Percentiles rank a stretch among this genome's conserved stretches.
phyloP scores from a whole-genome alignment of 495 filamentous ascomycete species.

The Xylaria nigripes region DNA sequence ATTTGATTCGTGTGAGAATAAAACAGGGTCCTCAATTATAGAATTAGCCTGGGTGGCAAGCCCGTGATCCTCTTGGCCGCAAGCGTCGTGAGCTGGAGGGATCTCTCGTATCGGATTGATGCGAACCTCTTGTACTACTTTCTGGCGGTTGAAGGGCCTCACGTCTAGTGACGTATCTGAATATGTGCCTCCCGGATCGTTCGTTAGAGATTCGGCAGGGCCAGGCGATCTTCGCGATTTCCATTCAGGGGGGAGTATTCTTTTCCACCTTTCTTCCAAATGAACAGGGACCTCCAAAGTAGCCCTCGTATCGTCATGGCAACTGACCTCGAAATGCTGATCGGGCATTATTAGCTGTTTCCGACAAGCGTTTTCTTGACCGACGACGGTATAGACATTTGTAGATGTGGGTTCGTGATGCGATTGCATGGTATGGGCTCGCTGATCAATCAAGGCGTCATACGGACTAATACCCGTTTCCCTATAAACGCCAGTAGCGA shows the following conservation, averaged over 20 bases:
- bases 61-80: background rate
- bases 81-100: background rate
- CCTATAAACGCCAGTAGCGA: constrained; percentile 21
- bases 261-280: constrained; percentile 4
- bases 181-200: background rate
- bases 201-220: background rate
- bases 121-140: background rate
- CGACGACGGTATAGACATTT: background rate
- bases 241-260: constrained; percentile 10
- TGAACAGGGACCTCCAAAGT: background rate
- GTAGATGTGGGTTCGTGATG: background rate
- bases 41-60: background rate
- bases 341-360: background rate
- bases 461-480: constrained; percentile 13
- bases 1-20: background rate
- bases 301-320: background rate
- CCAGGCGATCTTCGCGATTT: background rate
- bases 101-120: background rate
- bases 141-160: background rate
- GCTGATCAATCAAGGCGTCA: constrained; percentile 1
- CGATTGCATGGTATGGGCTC: background rate
- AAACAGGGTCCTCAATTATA: background rate
- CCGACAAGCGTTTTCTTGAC: background rate
- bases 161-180: background rate
- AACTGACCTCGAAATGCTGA: background rate